phyloP scores from a whole-genome alignment of 371 early-diverging fungal genomes.

The Mucor irregularis region DNA sequence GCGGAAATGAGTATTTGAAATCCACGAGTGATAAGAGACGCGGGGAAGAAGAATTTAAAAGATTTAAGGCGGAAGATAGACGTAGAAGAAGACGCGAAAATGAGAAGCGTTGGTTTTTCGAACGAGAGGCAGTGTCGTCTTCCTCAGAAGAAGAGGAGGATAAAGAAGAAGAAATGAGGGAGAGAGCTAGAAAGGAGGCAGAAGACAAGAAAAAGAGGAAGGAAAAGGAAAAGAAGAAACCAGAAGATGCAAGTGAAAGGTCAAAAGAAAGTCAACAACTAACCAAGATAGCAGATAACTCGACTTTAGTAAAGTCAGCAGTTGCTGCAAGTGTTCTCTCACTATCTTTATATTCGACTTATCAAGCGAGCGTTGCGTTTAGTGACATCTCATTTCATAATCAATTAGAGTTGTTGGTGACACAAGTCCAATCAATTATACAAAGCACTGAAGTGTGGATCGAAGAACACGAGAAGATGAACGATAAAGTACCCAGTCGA shows the following conservation, averaged over 20 bases:
- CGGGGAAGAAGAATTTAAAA: not conserved
- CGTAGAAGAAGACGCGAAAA: not conserved
- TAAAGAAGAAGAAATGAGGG: constrained; percentile 13
- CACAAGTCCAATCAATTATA: constrained; percentile 46
- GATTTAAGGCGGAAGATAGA: not conserved
- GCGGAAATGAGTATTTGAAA: constrained; percentile 26
- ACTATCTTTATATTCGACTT: constrained; percentile 54
- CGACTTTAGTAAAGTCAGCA: constrained; percentile 31
- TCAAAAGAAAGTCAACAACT: constrained; percentile 8
- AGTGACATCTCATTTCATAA: constrained; percentile 53
- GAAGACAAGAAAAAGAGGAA: constrained; percentile 15
- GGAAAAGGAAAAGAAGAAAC: constrained; percentile 7
- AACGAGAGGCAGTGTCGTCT: not conserved
- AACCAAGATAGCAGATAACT: constrained; percentile 13
- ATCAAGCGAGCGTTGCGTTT: constrained; percentile 47
- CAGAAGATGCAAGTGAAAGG: too few species aligned
- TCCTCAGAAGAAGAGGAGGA: constrained; percentile 11
- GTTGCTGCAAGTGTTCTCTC: constrained; percentile 50
- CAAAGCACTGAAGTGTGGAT: constrained; percentile 55
- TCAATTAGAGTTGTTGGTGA: constrained; percentile 45
- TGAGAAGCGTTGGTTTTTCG: constrained; percentile 2
- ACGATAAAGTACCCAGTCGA: constrained; percentile 43
- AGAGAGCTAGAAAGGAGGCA: constrained; percentile 10
- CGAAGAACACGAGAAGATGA: constrained; percentile 47
- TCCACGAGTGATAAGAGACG: constrained; percentile 11